Evolutionary conservation across 768 basidiomycete genomes (phyloP).

Genomic region (Hygrophoropsis aurantiaca): DNA sequence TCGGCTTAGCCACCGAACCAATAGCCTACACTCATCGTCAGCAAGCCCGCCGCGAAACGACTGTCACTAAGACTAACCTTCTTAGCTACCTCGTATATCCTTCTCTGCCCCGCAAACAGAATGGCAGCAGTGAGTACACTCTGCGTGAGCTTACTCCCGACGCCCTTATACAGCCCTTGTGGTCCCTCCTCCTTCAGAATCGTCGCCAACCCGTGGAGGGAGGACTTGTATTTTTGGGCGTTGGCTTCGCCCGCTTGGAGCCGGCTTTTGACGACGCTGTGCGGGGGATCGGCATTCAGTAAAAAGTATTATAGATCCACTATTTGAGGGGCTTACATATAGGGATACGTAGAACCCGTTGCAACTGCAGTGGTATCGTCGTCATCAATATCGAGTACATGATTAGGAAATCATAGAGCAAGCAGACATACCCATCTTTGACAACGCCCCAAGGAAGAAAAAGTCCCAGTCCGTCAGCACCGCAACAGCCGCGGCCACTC

Average conservation of each 20-base stretch:
- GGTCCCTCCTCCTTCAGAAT: conserved; percentile 80
- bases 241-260: conserved; percentile 72
- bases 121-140: conserved; percentile 93
- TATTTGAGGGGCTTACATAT: conserved; percentile 48
- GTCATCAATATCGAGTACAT: conserved; percentile 3
- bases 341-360: conserved; percentile 67
- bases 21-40: too few species aligned
- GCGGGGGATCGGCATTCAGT: not conserved
- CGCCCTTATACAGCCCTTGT: conserved; percentile 84
- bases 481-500: conserved; percentile 42
- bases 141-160: conserved; percentile 86
- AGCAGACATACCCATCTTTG: conserved; percentile 69
- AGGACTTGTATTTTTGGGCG: conserved; percentile 72
- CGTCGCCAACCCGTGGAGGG: conserved; percentile 71
- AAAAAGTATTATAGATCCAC: not conserved
- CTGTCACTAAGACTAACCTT: conserved; percentile 31
- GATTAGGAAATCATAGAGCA: not conserved
- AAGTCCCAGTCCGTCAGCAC: conserved; percentile 83
- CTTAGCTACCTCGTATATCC: conserved; percentile 75
- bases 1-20: too few species aligned
- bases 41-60: too few species aligned
- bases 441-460: conserved; percentile 92
- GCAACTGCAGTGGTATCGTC: too few species aligned
- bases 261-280: conserved; percentile 72
- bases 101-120: conserved; percentile 85